These are phyloP conservation scores for Xylariaceae sp. DNA, from an alignment of 2,329 filamentous ascomycete species.

Conservation along the genomic window DNA sequence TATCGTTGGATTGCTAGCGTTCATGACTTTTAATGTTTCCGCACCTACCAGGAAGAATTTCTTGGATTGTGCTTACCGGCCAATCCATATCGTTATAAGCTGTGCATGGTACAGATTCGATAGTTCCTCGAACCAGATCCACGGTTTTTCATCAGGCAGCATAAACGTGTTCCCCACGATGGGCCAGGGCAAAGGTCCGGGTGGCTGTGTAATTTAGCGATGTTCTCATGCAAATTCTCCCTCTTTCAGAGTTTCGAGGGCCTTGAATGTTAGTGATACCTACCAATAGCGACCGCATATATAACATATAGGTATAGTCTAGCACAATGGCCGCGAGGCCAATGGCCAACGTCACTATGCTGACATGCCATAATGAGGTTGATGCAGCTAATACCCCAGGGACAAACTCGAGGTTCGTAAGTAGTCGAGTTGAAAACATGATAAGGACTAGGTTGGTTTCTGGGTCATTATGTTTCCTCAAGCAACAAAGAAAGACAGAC, in stretches of 20 bases:
- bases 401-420: constrained; percentile 8
- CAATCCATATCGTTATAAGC: constrained; percentile 54
- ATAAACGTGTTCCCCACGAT: constrained; percentile 54
- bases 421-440: constrained; percentile 24
- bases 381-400: background rate
- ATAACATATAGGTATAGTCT: constrained; percentile 49
- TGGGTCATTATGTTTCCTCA: too few relatives aligned
- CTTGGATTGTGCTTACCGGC: constrained; percentile 30
- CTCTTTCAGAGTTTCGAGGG: background rate
- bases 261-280: constrained; percentile 1
- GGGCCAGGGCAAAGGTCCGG: constrained; percentile 50
- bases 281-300: constrained; percentile 45
- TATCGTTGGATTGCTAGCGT: constrained; percentile 36
- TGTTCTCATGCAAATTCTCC: background rate
- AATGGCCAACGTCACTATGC: constrained; percentile 18
- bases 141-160: constrained; percentile 52
- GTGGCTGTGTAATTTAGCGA: constrained; percentile 37
- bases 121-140: constrained; percentile 54
- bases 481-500: too few relatives aligned
- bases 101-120: constrained; percentile 46
- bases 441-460: background rate
- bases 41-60: background rate
- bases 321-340: constrained; percentile 27
- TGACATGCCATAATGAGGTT: constrained; percentile 13
- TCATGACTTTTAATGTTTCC: constrained; percentile 7